These are phyloP conservation scores for Rosa rugosa DNA, from an alignment of 306 rosid genomes.

Conservation along the genomic window DNA sequence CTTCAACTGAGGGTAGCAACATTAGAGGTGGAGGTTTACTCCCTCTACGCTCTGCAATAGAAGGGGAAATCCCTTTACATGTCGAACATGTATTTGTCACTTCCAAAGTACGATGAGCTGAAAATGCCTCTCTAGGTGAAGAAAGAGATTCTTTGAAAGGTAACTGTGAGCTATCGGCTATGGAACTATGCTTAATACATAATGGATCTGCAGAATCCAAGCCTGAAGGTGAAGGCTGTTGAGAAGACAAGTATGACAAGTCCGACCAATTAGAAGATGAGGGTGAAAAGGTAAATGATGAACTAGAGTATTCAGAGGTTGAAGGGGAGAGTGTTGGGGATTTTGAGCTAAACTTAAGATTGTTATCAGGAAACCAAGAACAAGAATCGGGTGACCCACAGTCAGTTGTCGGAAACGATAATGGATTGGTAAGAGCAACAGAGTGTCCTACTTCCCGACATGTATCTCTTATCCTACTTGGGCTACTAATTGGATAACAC, in stretches of 20 bases:
- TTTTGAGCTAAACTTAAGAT: conserved; percentile 54
- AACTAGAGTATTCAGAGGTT: conserved; percentile 74
- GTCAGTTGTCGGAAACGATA: conserved; percentile 42
- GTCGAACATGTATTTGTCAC: conserved; percentile 28
- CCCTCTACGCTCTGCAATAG: conserved; percentile 95
- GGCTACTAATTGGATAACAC: conserved; percentile 45
- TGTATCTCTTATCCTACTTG: conserved; percentile 37
- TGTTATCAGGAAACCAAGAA: conserved; percentile 46
- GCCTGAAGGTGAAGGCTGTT: conserved; percentile 78
- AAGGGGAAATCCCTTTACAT: conserved; percentile 43
- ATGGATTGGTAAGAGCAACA: conserved; percentile 35
- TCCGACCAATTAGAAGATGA: conserved; percentile 90
- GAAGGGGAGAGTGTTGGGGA: conserved; percentile 81
- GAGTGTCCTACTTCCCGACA: conserved; percentile 33
- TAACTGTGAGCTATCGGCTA: conserved; percentile 38
- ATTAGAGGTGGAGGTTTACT: conserved; percentile 80
- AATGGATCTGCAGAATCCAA: conserved; percentile 54
- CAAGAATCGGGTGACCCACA: conserved; percentile 53
- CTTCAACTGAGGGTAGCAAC: conserved; percentile 58
- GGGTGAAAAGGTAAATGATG: conserved; percentile 76
- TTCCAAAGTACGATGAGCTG: conserved; percentile 33
- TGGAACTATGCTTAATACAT: conserved; percentile 40
- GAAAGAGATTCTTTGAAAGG: conserved; percentile 39
- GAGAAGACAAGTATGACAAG: conserved; percentile 62
- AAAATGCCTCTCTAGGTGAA: conserved; percentile 42